Evolutionary conservation across 2,329 filamentous ascomycete genomes (phyloP).

Genomic region (Aureobasidium sp.): DNA sequence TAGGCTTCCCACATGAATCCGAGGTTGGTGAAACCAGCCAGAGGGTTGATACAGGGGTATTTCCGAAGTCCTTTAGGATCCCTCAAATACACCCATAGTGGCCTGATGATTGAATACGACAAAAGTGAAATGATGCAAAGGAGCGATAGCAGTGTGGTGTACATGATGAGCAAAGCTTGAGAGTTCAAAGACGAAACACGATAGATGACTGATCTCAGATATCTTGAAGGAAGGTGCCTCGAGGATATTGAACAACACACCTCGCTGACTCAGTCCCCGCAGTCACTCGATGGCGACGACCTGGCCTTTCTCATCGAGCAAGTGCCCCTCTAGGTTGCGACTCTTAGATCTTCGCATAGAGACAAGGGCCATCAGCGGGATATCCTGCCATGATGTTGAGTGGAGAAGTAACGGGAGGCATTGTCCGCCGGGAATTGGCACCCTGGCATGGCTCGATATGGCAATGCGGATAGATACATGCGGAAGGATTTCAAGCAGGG

Average conservation of each 20-base stretch:
- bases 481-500: background rate
- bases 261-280: background rate
- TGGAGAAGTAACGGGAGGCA: background rate
- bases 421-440: background rate
- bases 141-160: background rate
- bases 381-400: too few relatives aligned
- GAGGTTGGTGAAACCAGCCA: conserved; percentile 39
- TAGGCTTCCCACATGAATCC: conserved; percentile 38
- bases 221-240: background rate
- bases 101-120: background rate
- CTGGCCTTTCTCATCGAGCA: background rate
- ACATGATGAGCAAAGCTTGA: background rate
- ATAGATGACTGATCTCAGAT: background rate
- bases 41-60: conserved; percentile 37
- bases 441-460: background rate
- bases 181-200: background rate
- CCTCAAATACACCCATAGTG: conserved; percentile 29
- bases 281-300: background rate
- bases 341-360: background rate
- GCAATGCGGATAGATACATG: background rate
- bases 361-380: background rate
- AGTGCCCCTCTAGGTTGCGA: background rate
- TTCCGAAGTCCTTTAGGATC: conserved; percentile 42
- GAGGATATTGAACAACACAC: background rate
- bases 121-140: background rate